Evolutionary conservation across 2,329 filamentous ascomycete genomes (phyloP).

Genomic region (Colletotrichum salicis): DNA sequence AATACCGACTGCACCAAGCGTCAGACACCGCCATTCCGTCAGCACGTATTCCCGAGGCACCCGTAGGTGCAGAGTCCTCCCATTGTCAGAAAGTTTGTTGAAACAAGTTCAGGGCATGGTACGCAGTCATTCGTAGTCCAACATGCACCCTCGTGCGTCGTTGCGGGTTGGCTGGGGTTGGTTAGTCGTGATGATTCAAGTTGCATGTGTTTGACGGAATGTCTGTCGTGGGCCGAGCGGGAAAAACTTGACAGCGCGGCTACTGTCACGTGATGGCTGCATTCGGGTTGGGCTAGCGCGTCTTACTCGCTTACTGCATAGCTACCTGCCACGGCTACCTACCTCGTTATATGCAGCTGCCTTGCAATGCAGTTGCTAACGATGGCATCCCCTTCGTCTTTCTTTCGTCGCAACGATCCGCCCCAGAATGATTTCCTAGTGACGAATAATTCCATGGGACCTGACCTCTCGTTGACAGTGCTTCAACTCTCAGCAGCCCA

Average conservation of each 20-base stretch:
- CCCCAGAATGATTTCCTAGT: too few relatives aligned
- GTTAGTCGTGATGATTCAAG: constrained; percentile 15
- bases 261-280: constrained; percentile 17
- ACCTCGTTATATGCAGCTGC: not conserved
- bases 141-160: constrained; percentile 1
- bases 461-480: not conserved
- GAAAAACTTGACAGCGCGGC: constrained; percentile 29
- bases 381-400: not conserved
- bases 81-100: not conserved
- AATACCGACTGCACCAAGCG: not conserved
- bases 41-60: not conserved
- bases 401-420: not conserved
- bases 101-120: not conserved
- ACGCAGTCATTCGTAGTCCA: constrained; percentile 5
- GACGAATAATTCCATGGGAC: too few relatives aligned
- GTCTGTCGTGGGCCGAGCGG: constrained; percentile 21
- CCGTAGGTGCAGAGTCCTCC: not conserved
- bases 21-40: constrained; percentile 9
- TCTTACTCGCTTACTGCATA: not conserved
- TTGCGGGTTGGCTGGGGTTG: constrained; percentile 13
- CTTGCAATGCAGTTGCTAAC: not conserved
- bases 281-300: not conserved
- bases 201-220: constrained; percentile 12
- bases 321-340: too few relatives aligned
- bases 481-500: not conserved